These are phyloP conservation scores for Sphagnum contortum DNA, from an alignment of 225 moss, liverwort and hornwort genomes.

Conservation along the genomic window DNA sequence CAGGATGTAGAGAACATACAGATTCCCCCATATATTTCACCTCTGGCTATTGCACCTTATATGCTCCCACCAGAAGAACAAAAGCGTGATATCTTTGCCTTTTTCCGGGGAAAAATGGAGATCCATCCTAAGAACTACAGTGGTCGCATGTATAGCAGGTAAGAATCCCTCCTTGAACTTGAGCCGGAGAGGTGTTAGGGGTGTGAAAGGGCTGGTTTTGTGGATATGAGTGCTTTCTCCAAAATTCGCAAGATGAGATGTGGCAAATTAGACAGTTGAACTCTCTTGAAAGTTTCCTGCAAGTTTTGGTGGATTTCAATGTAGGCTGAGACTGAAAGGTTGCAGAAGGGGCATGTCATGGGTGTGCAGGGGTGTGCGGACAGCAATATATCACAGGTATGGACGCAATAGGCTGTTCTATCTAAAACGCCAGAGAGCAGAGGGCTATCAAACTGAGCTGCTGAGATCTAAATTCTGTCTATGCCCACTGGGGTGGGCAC, in stretches of 20 bases:
- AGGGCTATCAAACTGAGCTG: conserved; percentile 68
- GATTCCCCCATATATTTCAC: conserved; percentile 76
- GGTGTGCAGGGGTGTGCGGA: conserved; percentile 64
- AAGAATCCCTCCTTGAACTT: not conserved
- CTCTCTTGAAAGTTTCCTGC: too few species aligned
- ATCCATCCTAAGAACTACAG: conserved; percentile 81
- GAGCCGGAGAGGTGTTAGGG: too few species aligned
- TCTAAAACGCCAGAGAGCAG: conserved; percentile 53
- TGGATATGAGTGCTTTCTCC: too few species aligned
- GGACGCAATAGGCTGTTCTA: conserved; percentile 59
- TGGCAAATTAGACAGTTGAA: too few species aligned
- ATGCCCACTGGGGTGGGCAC: conserved; percentile 94
- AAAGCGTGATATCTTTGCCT: conserved; percentile 58
- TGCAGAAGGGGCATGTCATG: not conserved
- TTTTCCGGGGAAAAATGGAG: conserved; percentile 90
- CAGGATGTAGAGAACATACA: conserved; percentile 63
- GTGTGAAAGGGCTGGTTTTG: too few species aligned
- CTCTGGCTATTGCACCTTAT: conserved; percentile 32
- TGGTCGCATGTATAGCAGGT: conserved; percentile 86
- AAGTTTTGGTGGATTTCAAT: too few species aligned
- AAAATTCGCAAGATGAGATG: too few species aligned
- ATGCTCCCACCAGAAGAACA: conserved; percentile 33
- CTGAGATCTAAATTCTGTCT: conserved; percentile 80
- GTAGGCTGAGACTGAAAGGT: too few species aligned
- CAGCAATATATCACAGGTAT: conserved; percentile 63